Evolutionary conservation across 495 filamentous ascomycete species (phyloP), one percentile per base, ranked within the genome.

Genomic region (Platismatia glauca): DNA sequence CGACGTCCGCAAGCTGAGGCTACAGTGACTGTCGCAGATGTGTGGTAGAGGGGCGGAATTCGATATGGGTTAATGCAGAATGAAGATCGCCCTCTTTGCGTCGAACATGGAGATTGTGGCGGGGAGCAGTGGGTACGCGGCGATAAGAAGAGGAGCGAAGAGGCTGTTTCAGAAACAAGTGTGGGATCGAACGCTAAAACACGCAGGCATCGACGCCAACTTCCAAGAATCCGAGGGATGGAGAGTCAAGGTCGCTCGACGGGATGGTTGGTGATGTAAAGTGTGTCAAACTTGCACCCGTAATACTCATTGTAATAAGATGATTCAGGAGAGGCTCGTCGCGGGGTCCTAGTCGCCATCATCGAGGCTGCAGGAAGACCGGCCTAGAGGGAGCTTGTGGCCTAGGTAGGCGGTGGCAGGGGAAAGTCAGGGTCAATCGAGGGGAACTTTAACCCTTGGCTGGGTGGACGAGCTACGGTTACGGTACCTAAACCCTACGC

Each of bases 341-440:
- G 50, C 50, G 50, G 50, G 50, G 50, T 53, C 29, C 50, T 53
- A 53, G 65, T 67, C 65, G 65, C 65, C 64, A 64, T 64, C 64
- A 64, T 64, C 46, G 59, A 63, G 61, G 43, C 50, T 53, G 50
- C 50, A 53, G 50, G 50, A 53, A 20, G 50, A 33, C 50, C 27
- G 50, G 16, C 50, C 50, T 52, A 41, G 33, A 57, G 37, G 37
- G 55, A 57, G 39, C 50, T 53, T 53, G 55, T 41, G 55, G 55
- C 6, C 55, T 48, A 33, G 60, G 57, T 48, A 33, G 60, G 57
- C 29, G 50, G 50, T 64, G 55, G 58, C 57, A 60, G 57, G 62
- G 52, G 57, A 24, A 60, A 13, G 59, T 57, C 50, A 64, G 39
- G 55, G 55, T 1, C n/a, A 35, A 39, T 58, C 55, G 39, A 58